These are phyloP conservation scores for Microcyclospora tardicrescens DNA, from an alignment of 2,329 filamentous ascomycete genomes.

Conservation along the genomic window DNA sequence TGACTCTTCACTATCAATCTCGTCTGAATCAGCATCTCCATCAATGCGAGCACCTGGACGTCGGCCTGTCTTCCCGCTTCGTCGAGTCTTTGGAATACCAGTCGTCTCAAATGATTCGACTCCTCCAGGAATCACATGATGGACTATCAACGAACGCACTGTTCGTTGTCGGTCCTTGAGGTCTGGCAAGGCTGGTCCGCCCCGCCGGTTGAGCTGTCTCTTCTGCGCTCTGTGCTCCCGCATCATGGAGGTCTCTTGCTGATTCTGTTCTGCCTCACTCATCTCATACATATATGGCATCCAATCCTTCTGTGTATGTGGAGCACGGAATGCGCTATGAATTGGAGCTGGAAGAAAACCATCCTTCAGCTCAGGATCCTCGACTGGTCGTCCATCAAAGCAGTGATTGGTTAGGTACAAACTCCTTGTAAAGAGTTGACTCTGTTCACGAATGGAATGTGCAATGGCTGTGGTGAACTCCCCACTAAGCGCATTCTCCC, in stretches of 20 bases:
- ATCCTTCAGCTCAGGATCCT: constrained; percentile 76
- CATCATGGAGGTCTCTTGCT: constrained; percentile 83
- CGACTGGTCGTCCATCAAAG: constrained; percentile 85
- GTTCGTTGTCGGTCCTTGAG: constrained; percentile 89
- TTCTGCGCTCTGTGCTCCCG: constrained; percentile 91
- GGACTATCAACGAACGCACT: constrained; percentile 82
- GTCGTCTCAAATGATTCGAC: constrained; percentile 70
- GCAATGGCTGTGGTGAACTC: constrained; percentile 97
- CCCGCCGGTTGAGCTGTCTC: constrained; percentile 82
- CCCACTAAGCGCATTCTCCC: constrained; percentile 78
- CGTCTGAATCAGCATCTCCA: constrained; percentile 64
- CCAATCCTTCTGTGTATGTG: constrained; percentile 87
- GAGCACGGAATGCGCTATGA: constrained; percentile 70
- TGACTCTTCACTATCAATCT: constrained; percentile 84
- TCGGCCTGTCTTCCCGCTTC: constrained; percentile 28
- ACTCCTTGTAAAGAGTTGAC: constrained; percentile 85
- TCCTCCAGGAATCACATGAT: constrained; percentile 80
- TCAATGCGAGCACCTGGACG: constrained; percentile 49
- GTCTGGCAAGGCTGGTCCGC: constrained; percentile 87
- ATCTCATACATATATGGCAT: constrained; percentile 89
- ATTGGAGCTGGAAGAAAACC: constrained; percentile 80
- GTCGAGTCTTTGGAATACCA: constrained; percentile 60
- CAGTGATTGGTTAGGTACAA: constrained; percentile 87
- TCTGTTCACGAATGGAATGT: constrained; percentile 92
- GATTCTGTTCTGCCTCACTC: constrained; percentile 77